Evolutionary conservation across 305 asterid genomes (phyloP).

Genomic region (Plantago coronopus): DNA sequence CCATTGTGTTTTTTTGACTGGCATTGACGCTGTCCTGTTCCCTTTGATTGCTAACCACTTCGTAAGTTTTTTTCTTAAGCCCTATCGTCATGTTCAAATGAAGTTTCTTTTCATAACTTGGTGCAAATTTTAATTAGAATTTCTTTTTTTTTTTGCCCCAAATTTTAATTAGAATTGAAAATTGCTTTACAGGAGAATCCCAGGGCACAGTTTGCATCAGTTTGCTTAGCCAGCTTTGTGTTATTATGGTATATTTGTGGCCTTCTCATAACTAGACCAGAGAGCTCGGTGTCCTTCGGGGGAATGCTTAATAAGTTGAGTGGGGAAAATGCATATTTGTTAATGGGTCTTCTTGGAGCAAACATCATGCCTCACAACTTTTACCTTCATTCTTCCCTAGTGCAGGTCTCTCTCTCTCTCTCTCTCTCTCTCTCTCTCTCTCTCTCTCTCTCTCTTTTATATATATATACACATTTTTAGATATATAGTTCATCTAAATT

Average conservation of each 20-base stretch:
- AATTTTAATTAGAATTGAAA: constrained; percentile 7
- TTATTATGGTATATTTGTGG: constrained; percentile 59
- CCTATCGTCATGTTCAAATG: constrained; percentile 9
- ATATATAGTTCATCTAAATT: background rate
- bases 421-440: background rate
- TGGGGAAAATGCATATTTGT: constrained; percentile 77
- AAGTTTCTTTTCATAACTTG: constrained; percentile 11
- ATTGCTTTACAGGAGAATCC: constrained; percentile 52
- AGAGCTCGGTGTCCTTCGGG: constrained; percentile 48
- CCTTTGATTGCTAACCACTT: constrained; percentile 57
- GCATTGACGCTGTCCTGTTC: constrained; percentile 63
- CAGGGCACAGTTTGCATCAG: constrained; percentile 51
- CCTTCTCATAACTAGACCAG: constrained; percentile 60
- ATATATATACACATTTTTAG: background rate
- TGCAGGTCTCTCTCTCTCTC: constrained; percentile 53
- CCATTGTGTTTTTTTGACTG: constrained; percentile 69
- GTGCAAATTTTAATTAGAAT: constrained; percentile 21
- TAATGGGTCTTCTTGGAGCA: constrained; percentile 96
- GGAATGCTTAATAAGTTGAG: constrained; percentile 60
- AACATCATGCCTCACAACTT: constrained; percentile 90
- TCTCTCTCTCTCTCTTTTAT: constrained; percentile 10
- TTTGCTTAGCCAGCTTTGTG: constrained; percentile 52
- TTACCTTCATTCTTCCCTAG: constrained; percentile 91
- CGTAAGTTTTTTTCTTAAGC: constrained; percentile 41
- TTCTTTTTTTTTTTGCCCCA: too few species aligned